Base-by-base conservation (phyloP, 169 alveolate genomes). In the Plasmodium ovale region DNA sequence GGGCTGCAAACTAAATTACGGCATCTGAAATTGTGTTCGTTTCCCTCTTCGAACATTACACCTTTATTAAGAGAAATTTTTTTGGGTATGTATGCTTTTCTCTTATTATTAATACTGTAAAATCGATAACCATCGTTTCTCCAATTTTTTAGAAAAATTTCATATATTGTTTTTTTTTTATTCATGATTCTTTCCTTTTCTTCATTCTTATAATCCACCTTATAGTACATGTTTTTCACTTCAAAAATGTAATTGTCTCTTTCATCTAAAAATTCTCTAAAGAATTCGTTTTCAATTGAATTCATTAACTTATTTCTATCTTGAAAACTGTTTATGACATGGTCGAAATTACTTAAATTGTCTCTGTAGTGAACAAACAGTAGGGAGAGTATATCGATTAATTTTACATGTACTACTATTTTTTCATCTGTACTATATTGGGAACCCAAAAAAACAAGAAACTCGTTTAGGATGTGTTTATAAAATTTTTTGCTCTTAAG, bases 301-400 rank as follows among this genome's bases (percentile, higher is more conserved):
- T 82, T 82, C 70, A 82, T 53, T 53, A 82, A 37, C 35, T 67
- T 82, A 47, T 68, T 82, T 39, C 90, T 82, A 70, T 82, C 90
- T 67, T 67, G 90, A 58, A 82, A 67, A 71, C 90, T 82, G 53
- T 67, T 82, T 82, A 82, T 33, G 14, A 59, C 31, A 23, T 82
- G 90, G 44, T 68, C 84, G 25, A 82, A 67, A 58, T 47, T 67
- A 44, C 84, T 82, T 58, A 82, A 67, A 82, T 65, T 68, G 14
- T 82, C 90, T 27, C 19, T 33, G 31, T 65, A 82, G 29, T 82
- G 72, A 49, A 35, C 71, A 82, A 82, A 82, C 9, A 82, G 21
- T 35, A 82, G 25, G 33, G 90, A 67, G 44, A 82, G 67, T 33
- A 82, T 51, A 82, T 82, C 90, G 44, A 82, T 82, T 54, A 82